Evolutionary conservation across 306 rosid genomes (phyloP).

Genomic region (Styphnolobium japonicum): DNA sequence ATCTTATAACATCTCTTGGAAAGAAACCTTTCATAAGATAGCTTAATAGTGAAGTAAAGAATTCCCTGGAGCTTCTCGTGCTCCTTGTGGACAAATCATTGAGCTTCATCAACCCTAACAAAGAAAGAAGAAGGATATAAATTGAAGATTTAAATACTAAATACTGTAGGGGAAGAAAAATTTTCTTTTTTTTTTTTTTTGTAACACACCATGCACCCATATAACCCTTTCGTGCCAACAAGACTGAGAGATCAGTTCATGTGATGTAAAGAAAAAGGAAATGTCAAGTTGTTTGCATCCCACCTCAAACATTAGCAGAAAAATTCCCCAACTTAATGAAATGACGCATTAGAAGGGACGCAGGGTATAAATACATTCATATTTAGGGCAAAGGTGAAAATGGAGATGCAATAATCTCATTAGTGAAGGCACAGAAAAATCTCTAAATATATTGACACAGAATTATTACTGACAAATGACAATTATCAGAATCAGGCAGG

Average conservation of each 20-base stretch:
- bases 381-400: background rate
- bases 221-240: background rate
- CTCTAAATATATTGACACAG: constrained; percentile 4
- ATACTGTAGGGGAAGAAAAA: background rate
- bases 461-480: constrained; percentile 16
- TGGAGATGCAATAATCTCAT: background rate
- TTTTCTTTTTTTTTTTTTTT: background rate
- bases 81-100: constrained; percentile 61
- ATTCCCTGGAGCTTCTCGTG: constrained; percentile 68
- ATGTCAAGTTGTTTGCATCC: constrained; percentile 6
- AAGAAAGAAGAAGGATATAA: constrained; percentile 2
- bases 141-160: background rate
- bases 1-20: constrained; percentile 92
- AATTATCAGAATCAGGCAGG: background rate
- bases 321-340: background rate
- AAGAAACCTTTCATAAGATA: constrained; percentile 75
- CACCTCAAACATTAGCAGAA: background rate
- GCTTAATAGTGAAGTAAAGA: constrained; percentile 38
- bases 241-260: background rate
- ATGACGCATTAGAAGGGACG: background rate
- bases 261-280: background rate
- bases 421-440: background rate
- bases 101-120: constrained; percentile 81
- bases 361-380: background rate
- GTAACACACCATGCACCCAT: background rate